phyloP scores from a whole-genome alignment of 1,284 basidiomycete genomes.

The Salmacisia buchloeana region DNA sequence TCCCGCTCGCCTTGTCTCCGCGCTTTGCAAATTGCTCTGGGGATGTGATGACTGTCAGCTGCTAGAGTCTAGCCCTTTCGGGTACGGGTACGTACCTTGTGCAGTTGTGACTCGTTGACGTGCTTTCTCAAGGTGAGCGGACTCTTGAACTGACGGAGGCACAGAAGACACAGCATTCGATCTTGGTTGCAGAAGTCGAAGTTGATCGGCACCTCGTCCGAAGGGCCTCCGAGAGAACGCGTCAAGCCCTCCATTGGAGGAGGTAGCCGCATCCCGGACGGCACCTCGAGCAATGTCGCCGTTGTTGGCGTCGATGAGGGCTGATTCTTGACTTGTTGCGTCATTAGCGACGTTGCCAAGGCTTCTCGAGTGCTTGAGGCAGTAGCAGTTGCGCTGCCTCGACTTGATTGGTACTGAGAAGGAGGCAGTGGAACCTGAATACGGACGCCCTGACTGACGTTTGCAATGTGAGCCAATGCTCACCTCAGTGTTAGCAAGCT shows the following conservation, averaged over 20 bases:
- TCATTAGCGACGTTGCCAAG: too few species aligned
- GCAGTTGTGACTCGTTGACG: neutral
- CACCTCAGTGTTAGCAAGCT: too few species aligned
- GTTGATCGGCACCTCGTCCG: neutral
- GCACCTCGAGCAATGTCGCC: neutral
- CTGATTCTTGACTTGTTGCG: too few species aligned
- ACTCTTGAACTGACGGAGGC: conserved; percentile 1
- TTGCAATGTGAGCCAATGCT: too few species aligned
- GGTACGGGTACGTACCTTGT: neutral
- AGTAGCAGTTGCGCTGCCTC: too few species aligned
- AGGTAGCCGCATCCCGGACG: neutral
- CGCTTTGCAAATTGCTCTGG: too few species aligned
- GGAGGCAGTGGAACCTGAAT: too few species aligned
- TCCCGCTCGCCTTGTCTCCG: too few species aligned
- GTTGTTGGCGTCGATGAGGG: neutral
- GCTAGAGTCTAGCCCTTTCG: neutral
- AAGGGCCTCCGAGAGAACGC: neutral
- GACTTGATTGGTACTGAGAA: too few species aligned
- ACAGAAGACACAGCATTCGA: neutral
- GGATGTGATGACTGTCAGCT: neutral
- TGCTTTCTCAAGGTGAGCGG: neutral
- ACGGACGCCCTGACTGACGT: too few species aligned
- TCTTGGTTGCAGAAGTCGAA: conserved; percentile 8
- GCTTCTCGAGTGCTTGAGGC: too few species aligned
- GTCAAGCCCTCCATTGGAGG: conserved; percentile 1